Conservation (phyloP, 306 rosid genomes). For the Quercus agrifolia region DNA sequence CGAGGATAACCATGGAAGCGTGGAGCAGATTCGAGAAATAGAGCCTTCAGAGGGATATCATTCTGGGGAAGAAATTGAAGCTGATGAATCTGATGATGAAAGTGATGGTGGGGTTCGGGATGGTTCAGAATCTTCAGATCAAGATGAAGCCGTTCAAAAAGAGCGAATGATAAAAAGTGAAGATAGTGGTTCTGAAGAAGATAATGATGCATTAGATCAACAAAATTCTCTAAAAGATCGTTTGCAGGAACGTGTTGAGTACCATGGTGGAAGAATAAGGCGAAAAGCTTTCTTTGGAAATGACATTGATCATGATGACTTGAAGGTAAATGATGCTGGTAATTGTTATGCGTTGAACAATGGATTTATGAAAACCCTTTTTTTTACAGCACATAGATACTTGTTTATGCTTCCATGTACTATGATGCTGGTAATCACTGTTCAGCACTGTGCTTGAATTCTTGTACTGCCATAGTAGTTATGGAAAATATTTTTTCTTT, state of each 20-base stretch:
- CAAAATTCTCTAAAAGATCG: constrained; percentile 24
- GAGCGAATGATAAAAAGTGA: constrained; percentile 16
- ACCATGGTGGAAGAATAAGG: constrained; percentile 73
- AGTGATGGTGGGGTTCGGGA: constrained; percentile 33
- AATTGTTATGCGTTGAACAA: background rate
- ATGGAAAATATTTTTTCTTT: background rate
- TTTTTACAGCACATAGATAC: background rate
- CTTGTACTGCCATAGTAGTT: background rate
- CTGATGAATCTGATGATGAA: constrained; percentile 31
- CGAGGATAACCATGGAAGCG: constrained; percentile 26
- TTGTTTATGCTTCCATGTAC: background rate
- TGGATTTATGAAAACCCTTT: background rate
- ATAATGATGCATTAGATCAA: constrained; percentile 25
- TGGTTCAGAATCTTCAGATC: constrained; percentile 51
- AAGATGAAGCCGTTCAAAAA: constrained; percentile 30
- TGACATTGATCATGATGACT: constrained; percentile 44
- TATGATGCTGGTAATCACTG: background rate
- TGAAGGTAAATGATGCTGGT: constrained; percentile 43
- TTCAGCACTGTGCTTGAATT: background rate
- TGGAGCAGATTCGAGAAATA: constrained; percentile 19
- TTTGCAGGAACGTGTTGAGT: constrained; percentile 66
- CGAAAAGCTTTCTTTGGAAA: constrained; percentile 63
- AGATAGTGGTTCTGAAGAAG: constrained; percentile 33
- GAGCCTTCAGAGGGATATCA: constrained; percentile 33
- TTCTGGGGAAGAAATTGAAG: constrained; percentile 24